phyloP scores from a whole-genome alignment of 2,329 filamentous ascomycete genomes.

The Colletotrichum sansevieriae region DNA sequence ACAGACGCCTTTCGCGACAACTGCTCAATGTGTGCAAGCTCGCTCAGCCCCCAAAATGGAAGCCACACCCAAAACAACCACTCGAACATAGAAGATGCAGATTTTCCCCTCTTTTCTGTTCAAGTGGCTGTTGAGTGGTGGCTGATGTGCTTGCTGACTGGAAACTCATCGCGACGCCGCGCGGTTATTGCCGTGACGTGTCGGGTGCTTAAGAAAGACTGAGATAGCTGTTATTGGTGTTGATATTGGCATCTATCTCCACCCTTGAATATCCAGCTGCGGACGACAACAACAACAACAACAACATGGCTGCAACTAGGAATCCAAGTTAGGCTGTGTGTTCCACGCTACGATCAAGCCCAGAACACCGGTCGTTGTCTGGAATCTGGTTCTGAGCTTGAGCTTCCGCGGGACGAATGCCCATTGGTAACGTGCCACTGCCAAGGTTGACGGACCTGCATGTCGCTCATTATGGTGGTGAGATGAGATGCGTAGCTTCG shows the following conservation, averaged over 20 bases:
- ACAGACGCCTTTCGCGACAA: too few species aligned
- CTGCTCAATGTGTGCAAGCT: too few species aligned
- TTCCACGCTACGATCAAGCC: not conserved
- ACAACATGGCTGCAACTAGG: too few species aligned
- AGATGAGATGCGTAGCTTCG: constrained; percentile 6
- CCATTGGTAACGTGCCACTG: constrained; percentile 2
- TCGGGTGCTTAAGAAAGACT: not conserved
- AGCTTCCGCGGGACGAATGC: not conserved
- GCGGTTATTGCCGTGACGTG: not conserved
- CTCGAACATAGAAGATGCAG: constrained; percentile 2
- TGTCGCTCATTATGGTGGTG: not conserved
- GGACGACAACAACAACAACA: too few species aligned
- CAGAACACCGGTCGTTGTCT: not conserved
- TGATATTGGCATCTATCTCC: not conserved
- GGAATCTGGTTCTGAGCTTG: not conserved
- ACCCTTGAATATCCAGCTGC: too few species aligned
- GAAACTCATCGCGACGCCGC: not conserved
- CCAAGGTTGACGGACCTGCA: not conserved
- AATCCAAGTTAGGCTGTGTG: not conserved
- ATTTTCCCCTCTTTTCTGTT: not conserved
- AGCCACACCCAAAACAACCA: constrained; percentile 1
- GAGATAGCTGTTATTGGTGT: not conserved
- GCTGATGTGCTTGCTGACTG: not conserved
- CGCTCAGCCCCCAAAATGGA: not conserved
- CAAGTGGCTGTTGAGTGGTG: not conserved